Evolutionary conservation across 2,329 filamentous ascomycete species (phyloP), one percentile per base, ranked within the genome.

Genomic region (Ophiostoma ips): DNA sequence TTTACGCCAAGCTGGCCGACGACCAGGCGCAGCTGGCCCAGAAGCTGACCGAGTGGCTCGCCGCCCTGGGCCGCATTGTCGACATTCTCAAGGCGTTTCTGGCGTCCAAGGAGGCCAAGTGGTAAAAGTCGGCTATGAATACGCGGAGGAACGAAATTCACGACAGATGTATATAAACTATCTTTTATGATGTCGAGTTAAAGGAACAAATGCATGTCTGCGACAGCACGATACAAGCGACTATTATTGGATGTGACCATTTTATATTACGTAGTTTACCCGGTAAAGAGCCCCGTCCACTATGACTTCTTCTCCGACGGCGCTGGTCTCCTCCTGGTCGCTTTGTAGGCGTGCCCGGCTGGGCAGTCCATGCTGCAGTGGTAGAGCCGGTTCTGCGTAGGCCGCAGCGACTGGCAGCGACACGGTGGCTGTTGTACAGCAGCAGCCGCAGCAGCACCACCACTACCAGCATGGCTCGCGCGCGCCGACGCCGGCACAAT

Each of bases 1-100:
- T 98, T 64, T 96, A 95, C 65, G 68, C 68, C 57, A 95, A 95
- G 77, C 73, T 98, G 40, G 88, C 85, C 35, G 70, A 72, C 18
- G 77, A 86, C 61, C 66, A 75, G 36, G 68, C 63, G 30, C 77
- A 82, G 66, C 82, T 92, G 46, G 59, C 72, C 47, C 62, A 67
- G 50, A 78, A 84, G 61, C 66, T 95, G 60, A 68, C 73, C 58
- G 68, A 71, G 55, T 95, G 90, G 76, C 72, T 96, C 54, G 70
- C 67, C n/a, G 79, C 83, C 9, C 70, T 96, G 59, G 82, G 92
- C 70, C 81, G 82, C 66, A 75, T 83, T 58, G 81, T 95, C 46
- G 69, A 59, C n/a, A 89, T 94, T 59, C 68, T 96, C 62, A 78
- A 77, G 66, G 70, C 61, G 2, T 79, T 79, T 65, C 62, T 76